A percentile compares a stretch with the other conserved stretches of the same genome.
phyloP scores from a whole-genome alignment of 306 rosid species.

The Casuarina cunninghamiana region DNA sequence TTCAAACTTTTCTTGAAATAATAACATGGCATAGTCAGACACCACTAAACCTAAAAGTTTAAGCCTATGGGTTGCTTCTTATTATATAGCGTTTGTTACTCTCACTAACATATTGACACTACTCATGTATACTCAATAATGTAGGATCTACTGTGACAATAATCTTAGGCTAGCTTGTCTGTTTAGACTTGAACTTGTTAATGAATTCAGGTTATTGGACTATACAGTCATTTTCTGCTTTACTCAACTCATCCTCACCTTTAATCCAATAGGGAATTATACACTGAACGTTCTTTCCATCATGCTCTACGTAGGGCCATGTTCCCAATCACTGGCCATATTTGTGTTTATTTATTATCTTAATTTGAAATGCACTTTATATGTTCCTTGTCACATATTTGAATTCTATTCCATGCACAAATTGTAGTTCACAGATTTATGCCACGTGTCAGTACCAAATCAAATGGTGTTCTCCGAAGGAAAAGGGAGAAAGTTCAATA shows the following conservation, averaged over 20 bases:
- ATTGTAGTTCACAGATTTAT: neutral
- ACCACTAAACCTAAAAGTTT: too few species aligned
- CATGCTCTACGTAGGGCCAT: neutral
- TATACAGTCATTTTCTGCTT: neutral
- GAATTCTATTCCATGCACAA: neutral
- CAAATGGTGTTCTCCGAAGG: neutral
- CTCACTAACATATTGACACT: too few species aligned
- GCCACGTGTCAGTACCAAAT: neutral
- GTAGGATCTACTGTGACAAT: neutral
- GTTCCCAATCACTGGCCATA: neutral
- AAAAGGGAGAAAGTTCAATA: slow-evolving; percentile 1
- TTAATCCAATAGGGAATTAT: neutral
- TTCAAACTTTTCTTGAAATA: too few species aligned
- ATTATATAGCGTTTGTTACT: too few species aligned
- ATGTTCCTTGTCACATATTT: neutral
- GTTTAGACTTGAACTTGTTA: neutral
- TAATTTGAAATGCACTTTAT: neutral
- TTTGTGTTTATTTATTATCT: neutral
- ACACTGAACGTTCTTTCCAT: neutral
- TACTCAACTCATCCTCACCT: neutral
- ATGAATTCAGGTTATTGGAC: neutral
- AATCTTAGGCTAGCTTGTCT: neutral
- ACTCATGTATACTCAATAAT: too few species aligned
- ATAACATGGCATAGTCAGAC: too few species aligned
- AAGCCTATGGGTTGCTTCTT: too few species aligned